A percentile compares a stretch with the other conserved stretches of the same genome.
phyloP scores from a whole-genome alignment of 352 stramenopile species.

The Phytophthora pisi region DNA sequence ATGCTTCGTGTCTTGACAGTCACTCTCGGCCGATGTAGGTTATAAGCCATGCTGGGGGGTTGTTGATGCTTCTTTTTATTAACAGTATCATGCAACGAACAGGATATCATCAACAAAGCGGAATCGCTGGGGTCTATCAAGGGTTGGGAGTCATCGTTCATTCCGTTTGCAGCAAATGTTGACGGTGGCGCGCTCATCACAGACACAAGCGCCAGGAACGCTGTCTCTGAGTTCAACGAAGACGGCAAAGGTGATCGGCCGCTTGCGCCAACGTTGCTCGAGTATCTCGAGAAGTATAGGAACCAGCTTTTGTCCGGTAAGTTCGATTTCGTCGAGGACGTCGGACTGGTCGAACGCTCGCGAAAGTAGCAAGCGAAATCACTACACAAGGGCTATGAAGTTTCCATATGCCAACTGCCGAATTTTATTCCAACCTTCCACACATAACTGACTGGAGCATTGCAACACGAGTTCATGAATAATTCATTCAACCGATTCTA shows the following conservation, averaged over 20 bases:
- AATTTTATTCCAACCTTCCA: not conserved
- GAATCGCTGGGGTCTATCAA: constrained; percentile 54
- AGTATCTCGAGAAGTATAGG: constrained; percentile 81
- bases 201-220: constrained; percentile 55
- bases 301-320: constrained; percentile 83
- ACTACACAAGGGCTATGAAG: not conserved
- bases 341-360: constrained; percentile 81
- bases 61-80: not conserved
- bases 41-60: not conserved
- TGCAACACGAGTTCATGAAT: not conserved
- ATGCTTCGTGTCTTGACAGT: constrained; percentile 30
- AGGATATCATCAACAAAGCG: constrained; percentile 65
- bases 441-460: not conserved
- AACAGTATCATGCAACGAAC: not conserved
- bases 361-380: constrained; percentile 46
- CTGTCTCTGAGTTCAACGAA: constrained; percentile 73
- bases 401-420: not conserved
- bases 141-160: constrained; percentile 61
- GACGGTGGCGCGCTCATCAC: constrained; percentile 72
- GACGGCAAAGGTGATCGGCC: constrained; percentile 57
- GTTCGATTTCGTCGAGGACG: constrained; percentile 84
- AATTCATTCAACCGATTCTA: not conserved
- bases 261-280: constrained; percentile 56
- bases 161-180: constrained; percentile 77
- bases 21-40: constrained; percentile 60